Base-by-base conservation (phyloP, 1,139 yeast species). In the Hansenula lynferdii region DNA sequence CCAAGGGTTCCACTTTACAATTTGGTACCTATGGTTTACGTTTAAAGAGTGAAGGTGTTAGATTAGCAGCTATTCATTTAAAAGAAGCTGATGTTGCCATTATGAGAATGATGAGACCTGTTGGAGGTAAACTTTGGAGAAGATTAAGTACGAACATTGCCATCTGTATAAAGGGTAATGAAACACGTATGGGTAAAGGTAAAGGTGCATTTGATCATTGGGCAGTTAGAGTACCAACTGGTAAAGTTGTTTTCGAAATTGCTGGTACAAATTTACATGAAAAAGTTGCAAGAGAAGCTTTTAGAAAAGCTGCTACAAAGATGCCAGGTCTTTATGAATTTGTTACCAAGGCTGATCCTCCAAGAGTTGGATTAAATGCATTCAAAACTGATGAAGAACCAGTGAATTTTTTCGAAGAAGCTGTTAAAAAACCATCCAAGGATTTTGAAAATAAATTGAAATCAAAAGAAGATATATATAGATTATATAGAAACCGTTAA, bases 111-210 rank as follows among this genome's bases (percentile, higher is more conserved):
- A 80, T 89, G 57, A 80, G 96, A 61, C 81, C 85, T 18, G 69
- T 79, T 32, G 77, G 80, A 30, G 85, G 85, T 22, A 69, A 76
- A 51, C 69, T 87, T 39, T 80, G 85, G 70, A 81, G 94, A 48
- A 76, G 98, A 56, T 71, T 90, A 46, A 79, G 82, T 36, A 85
- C 96, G 35, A 83, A 85, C 61, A 75, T 87, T 42, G 94, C 97
- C 0, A 95, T 92, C 17, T 90, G 97, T 65, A 79, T 86, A 42
- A 92, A 92, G 67, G 99, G 99, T 69, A 92, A 94, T 62, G 97
- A 92, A 61, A 87, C 97, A 16, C 92, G 99, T 80, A 92, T 92
- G 99, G 99, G 99, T 70, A 92, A 94, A 65, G 99, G 99, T 69
- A 92, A 92, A 65, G 99, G 99, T 64, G 82, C 94, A 0, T 90